Percentiles rank a stretch among this genome's conserved stretches.
These are phyloP conservation scores for Verbascum thapsus DNA, from an alignment of 257 asterid genomes.

Conservation along the genomic window DNA sequence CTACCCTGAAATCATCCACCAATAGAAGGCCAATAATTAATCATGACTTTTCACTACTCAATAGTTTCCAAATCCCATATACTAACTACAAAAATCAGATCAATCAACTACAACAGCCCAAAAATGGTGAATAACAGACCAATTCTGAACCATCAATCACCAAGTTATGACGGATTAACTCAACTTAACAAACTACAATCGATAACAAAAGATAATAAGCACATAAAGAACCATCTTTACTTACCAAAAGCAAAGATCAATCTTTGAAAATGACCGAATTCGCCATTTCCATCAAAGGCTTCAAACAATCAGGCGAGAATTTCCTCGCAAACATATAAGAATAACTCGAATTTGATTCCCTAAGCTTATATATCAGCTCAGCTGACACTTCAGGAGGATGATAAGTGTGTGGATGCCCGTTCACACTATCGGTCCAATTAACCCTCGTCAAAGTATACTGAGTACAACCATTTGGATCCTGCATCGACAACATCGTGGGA, in stretches of 20 bases:
- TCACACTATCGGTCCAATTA: slow-evolving; percentile 77
- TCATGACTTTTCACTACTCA: too few relatives aligned
- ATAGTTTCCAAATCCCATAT: too few relatives aligned
- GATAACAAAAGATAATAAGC: not conserved
- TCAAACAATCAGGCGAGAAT: slow-evolving; percentile 78
- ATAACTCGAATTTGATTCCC: slow-evolving; percentile 68
- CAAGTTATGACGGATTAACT: too few relatives aligned
- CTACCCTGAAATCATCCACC: too few relatives aligned
- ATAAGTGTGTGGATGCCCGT: slow-evolving; percentile 92
- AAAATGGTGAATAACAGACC: slow-evolving; percentile 25
- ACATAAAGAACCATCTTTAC: slow-evolving; percentile 32
- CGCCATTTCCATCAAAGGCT: slow-evolving; percentile 71
- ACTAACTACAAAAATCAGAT: slow-evolving; percentile 20
- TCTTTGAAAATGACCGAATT: slow-evolving; percentile 77
- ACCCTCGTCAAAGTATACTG: slow-evolving; percentile 70
- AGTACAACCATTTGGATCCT: slow-evolving; percentile 65
- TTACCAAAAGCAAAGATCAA: slow-evolving; percentile 56
- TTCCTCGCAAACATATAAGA: slow-evolving; percentile 78
- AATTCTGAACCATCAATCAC: too few relatives aligned
- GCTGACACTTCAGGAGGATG: slow-evolving; percentile 61
- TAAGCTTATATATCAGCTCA: slow-evolving; percentile 59
- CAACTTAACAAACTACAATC: slow-evolving; percentile 18
- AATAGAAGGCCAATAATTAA: too few relatives aligned
- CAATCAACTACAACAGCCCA: slow-evolving; percentile 2
- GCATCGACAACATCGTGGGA: slow-evolving; percentile 81